Base-by-base conservation (phyloP, 345 rosid species). In the Euphorbia lathyris region DNA sequence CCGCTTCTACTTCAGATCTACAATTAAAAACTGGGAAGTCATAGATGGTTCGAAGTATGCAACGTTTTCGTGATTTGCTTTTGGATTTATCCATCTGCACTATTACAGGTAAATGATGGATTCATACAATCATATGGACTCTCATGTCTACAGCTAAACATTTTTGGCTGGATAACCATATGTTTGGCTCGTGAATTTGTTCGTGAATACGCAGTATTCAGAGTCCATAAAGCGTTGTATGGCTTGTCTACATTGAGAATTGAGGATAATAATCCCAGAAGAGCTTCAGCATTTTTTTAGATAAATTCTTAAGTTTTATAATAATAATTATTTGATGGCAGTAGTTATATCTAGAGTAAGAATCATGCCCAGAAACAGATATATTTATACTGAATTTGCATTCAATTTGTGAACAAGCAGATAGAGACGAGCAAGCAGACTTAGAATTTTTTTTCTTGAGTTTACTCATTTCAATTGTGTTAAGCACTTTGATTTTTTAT, bases 1-100 rank as follows among this genome's bases (percentile, higher is more conserved):
- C 50, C 19, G 23, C 32, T 27, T 38, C 34, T 62, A 38, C 74
- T 47, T 68, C 56, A 20, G 57, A 40, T 64, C 36, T 56, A 19
- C 52, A 69, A 42, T 16, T n/a, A 3, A 62, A 43, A 66, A 43
- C 32, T 19, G 3, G 30, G 42, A 53, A 23, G 60, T 62, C 66
- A 17, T 32, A 47, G 48, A 68, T 63, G 25, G 26, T 26, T 63
- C 13, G n/a, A n/a, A n/a, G n/a, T n/a, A n/a, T n/a, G n/a, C n/a
- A 57, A 50, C 52, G 62, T 36, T 34, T n/a, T 34, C 3, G 38
- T 7, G 38, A 26, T 4, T 29, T 19, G 16, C 12, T 56, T 19
- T 56, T 26, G 61, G 16, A 25, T 26, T 34, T 62, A 25, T 30
- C 19, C 3, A 25, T 19, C 64, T 26, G 9, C 25, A 3, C 14